These are phyloP conservation scores for Fusarium anthophilum DNA, from an alignment of 2,329 filamentous ascomycete species.

Conservation along the genomic window DNA sequence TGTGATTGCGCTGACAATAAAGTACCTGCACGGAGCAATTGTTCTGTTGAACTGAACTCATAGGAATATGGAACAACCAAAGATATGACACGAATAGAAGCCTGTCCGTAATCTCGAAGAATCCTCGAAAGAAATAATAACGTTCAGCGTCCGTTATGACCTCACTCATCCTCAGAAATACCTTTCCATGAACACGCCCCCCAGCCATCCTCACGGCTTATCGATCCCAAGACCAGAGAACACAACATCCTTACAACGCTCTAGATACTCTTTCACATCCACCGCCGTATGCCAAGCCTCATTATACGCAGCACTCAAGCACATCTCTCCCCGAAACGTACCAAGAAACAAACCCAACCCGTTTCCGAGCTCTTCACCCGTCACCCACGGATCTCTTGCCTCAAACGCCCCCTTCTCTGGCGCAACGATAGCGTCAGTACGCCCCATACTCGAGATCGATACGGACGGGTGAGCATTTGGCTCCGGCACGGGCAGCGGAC, in stretches of 20 bases:
- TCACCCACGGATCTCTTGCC: slow-evolving; percentile 53
- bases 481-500: slow-evolving; percentile 34
- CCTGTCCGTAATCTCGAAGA: no score
- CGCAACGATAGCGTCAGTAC: slow-evolving; percentile 48
- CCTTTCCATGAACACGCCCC: no score
- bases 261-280: slow-evolving; percentile 35
- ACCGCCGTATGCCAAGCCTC: slow-evolving; percentile 52
- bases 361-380: slow-evolving; percentile 55
- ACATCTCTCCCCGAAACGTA: slow-evolving; percentile 49
- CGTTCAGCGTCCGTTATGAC: no score
- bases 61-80: fast-evolving
- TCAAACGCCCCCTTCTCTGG: slow-evolving; percentile 41
- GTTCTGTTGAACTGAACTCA: background rate
- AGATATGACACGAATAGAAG: no score
- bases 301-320: slow-evolving; percentile 53
- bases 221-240: background rate
- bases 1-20: background rate
- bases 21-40: background rate
- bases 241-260: slow-evolving; percentile 27
- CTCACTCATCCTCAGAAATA: fast-evolving
- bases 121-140: fast-evolving
- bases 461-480: slow-evolving; percentile 42
- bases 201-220: no score
- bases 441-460: slow-evolving; percentile 49
- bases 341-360: slow-evolving; percentile 52